A percentile compares a stretch with the other conserved stretches of the same genome.
Conservation (phyloP, 1,284 basidiomycete genomes). For the Hypsizygus ulmarius region DNA sequence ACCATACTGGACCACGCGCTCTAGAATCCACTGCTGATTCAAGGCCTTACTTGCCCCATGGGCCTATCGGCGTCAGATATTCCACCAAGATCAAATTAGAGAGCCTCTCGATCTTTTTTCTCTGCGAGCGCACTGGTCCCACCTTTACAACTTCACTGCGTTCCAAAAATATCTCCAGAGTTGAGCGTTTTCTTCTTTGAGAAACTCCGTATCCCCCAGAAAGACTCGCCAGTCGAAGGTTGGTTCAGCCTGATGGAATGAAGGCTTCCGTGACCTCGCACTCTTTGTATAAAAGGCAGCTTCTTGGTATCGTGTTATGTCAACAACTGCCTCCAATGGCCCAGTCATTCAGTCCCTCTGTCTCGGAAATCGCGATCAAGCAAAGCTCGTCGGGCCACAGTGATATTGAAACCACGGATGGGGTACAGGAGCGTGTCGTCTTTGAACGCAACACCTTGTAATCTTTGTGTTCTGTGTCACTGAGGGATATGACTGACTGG, state of each 20-base stretch:
- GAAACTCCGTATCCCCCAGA: slow-evolving; percentile 3
- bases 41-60: no score
- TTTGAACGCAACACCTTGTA: slow-evolving; percentile 22
- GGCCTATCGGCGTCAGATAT: no score
- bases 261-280: slow-evolving; percentile 3
- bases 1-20: no score
- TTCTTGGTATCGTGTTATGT: neutral
- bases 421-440: neutral
- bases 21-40: no score
- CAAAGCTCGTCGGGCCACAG: slow-evolving; percentile 1
- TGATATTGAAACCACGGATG: slow-evolving; percentile 5
- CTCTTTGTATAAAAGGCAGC: slow-evolving; percentile 10
- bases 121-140: neutral
- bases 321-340: slow-evolving; percentile 9
- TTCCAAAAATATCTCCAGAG: neutral
- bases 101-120: neutral
- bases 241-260: slow-evolving; percentile 3
- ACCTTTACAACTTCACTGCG: neutral
- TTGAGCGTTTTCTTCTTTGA: slow-evolving; percentile 1
- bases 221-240: neutral
- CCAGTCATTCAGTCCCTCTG: slow-evolving; percentile 4
- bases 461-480: neutral
- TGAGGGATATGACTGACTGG: neutral
- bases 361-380: slow-evolving; percentile 6
- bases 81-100: neutral